These are phyloP conservation scores for Beta macrorhiza DNA, from an alignment of 179 eudicot genomes.

Conservation along the genomic window DNA sequence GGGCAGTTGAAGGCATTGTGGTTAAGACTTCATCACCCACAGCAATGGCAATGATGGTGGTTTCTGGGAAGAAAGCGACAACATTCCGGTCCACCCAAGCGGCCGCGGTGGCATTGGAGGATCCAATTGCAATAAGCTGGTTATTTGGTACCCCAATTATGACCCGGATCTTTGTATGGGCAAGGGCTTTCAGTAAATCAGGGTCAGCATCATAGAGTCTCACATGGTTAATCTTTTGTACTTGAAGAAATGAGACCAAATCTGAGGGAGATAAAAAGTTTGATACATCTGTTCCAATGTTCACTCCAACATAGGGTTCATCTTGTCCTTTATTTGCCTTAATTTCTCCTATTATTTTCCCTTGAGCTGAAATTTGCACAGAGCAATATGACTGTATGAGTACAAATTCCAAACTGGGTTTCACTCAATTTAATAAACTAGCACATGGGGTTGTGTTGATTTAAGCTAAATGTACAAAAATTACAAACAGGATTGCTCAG, in stretches of 20 bases:
- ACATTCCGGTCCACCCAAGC: conserved; percentile 78
- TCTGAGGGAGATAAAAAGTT: conserved; percentile 58
- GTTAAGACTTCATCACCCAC: conserved; percentile 94
- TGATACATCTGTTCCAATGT: conserved; percentile 80
- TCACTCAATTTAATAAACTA: conserved; percentile 14
- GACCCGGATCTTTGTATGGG: conserved; percentile 74
- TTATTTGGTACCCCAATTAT: conserved; percentile 80
- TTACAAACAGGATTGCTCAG: conserved; percentile 14
- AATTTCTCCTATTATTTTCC: conserved; percentile 43
- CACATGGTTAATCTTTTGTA: conserved; percentile 72
- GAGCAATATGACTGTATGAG: conserved; percentile 10
- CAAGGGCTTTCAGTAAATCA: conserved; percentile 66
- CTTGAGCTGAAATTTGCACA: conserved; percentile 32
- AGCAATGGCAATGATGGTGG: conserved; percentile 65
- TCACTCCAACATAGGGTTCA: conserved; percentile 82
- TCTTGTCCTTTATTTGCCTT: conserved; percentile 40
- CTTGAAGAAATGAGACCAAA: conserved; percentile 60
- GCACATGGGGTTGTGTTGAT: background rate
- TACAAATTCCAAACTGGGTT: conserved; percentile 9
- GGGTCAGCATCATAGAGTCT: conserved; percentile 76
- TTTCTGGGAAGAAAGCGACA: conserved; percentile 63
- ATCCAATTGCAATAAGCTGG: conserved; percentile 78
- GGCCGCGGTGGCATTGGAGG: conserved; percentile 89
- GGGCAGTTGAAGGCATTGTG: conserved; percentile 60
- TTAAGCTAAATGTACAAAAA: conserved; percentile 5